Evolutionary conservation across 2,329 filamentous ascomycete species (phyloP).

Genomic region (Purpureocillium lavendulum): DNA sequence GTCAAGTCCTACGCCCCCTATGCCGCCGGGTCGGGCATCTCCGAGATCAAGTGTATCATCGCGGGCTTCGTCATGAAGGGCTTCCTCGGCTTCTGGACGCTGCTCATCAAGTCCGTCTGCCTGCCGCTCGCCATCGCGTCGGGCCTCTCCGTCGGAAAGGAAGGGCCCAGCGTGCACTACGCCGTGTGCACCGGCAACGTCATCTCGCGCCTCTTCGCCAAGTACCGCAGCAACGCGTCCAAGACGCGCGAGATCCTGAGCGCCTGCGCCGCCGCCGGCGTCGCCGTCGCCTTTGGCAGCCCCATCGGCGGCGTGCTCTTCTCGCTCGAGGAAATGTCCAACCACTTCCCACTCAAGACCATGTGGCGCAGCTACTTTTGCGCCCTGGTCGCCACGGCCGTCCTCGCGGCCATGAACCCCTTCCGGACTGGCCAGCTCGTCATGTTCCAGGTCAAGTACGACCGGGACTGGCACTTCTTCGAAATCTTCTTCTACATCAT

Average conservation of each 20-base stretch:
- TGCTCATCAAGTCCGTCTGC: conserved; percentile 88
- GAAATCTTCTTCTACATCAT: conserved; percentile 88
- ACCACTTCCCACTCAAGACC: conserved; percentile 91
- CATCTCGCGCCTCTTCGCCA: conserved; percentile 84
- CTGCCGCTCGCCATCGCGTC: conserved; percentile 89
- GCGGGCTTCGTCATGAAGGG: conserved; percentile 99
- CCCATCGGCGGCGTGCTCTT: conserved; percentile 96
- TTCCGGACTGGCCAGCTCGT: conserved; percentile 95
- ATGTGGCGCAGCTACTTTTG: conserved; percentile 99
- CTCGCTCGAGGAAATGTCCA: conserved; percentile 96
- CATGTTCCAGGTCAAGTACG: conserved; percentile 98
- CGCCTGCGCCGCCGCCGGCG: conserved; percentile 87
- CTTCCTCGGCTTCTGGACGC: conserved; percentile 83
- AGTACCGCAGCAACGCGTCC: conserved; percentile 84
- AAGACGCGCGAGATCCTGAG: conserved; percentile 94
- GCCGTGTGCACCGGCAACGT: conserved; percentile 97
- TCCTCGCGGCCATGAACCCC: conserved; percentile 91
- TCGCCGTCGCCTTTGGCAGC: conserved; percentile 93
- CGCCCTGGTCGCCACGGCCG: conserved; percentile 86
- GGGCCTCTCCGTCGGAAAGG: conserved; percentile 90
- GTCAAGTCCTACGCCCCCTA: conserved; percentile 93
- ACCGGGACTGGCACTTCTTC: conserved; percentile 96
- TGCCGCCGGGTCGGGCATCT: conserved; percentile 92
- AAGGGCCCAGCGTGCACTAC: conserved; percentile 98
- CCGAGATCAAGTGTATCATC: conserved; percentile 98